These are phyloP conservation scores for Candida ficus DNA, from an alignment of 805 yeast genomes.

Conservation along the genomic window DNA sequence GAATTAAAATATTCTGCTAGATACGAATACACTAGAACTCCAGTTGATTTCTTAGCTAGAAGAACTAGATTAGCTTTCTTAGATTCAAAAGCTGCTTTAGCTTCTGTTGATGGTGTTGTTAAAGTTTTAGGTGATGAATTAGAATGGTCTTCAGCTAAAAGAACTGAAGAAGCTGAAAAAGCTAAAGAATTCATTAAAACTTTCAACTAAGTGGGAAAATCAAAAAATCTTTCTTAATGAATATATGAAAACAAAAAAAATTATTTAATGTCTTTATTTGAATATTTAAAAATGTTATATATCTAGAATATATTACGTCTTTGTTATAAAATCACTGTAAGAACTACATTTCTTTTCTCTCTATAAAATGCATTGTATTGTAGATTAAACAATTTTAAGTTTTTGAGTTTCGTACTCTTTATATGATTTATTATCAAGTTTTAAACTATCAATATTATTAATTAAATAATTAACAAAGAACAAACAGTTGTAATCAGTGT, in stretches of 20 bases:
- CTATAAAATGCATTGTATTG: too few species aligned
- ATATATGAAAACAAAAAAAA: background rate
- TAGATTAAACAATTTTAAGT: conserved; percentile 3
- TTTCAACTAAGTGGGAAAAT: conserved; percentile 14
- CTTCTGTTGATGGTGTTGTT: conserved; percentile 79
- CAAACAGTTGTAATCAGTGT: conserved; percentile 8
- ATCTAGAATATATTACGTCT: background rate
- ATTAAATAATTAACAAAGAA: conserved; percentile 20
- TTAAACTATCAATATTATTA: conserved; percentile 18
- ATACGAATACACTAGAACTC: conserved; percentile 83
- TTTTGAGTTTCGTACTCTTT: conserved; percentile 18
- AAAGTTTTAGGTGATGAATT: conserved; percentile 79
- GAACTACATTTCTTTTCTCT: too few species aligned
- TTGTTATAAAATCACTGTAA: background rate
- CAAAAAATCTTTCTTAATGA: background rate
- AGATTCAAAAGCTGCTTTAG: conserved; percentile 78
- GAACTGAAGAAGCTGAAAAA: conserved; percentile 45
- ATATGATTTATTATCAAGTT: conserved; percentile 10
- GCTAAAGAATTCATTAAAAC: conserved; percentile 56
- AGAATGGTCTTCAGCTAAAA: conserved; percentile 62
- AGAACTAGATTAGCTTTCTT: conserved; percentile 90
- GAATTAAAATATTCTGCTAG: conserved; percentile 78
- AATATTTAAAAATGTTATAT: background rate
- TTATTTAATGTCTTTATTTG: background rate
- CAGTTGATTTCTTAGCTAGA: conserved; percentile 86